Percentiles rank a stretch among this genome's conserved stretches.
These are phyloP conservation scores for Vicia villosa DNA, from an alignment of 306 rosid species.

Conservation along the genomic window DNA sequence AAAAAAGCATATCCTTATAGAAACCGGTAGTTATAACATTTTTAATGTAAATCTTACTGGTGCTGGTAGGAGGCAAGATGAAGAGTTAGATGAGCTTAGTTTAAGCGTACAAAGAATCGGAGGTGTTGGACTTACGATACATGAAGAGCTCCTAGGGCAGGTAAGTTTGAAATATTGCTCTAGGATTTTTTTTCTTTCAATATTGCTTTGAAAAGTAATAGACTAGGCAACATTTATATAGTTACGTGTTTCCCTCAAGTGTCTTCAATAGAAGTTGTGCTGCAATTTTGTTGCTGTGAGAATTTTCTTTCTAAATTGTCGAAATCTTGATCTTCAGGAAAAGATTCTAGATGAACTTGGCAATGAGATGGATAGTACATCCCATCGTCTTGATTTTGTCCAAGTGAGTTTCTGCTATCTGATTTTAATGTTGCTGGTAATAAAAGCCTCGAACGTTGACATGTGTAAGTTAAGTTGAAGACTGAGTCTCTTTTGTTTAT, in stretches of 20 bases:
- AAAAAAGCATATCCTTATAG: too few relatives aligned
- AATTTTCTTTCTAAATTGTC: constrained; percentile 22
- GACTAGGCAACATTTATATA: neutral
- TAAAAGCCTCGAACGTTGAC: constrained; percentile 15
- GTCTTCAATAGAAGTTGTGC: constrained; percentile 22
- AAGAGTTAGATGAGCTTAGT: constrained; percentile 94
- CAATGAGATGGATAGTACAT: constrained; percentile 88
- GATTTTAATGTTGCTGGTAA: constrained; percentile 1
- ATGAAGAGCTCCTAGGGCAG: constrained; percentile 89
- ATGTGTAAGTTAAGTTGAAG: constrained; percentile 31
- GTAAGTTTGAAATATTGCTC: constrained; percentile 46
- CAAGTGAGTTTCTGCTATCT: constrained; percentile 69
- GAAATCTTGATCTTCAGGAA: constrained; percentile 62
- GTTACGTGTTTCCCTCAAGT: constrained; percentile 23
- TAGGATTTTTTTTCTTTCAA: constrained; percentile 14
- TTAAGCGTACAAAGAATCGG: constrained; percentile 92
- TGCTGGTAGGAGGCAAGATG: constrained; percentile 79
- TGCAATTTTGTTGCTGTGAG: constrained; percentile 2
- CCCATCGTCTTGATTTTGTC: constrained; percentile 93
- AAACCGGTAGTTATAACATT: constrained; percentile 18
- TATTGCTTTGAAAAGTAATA: constrained; percentile 21
- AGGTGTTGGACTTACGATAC: constrained; percentile 97
- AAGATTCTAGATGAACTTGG: constrained; percentile 86
- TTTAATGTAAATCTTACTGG: constrained; percentile 32
- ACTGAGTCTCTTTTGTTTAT: constrained; percentile 7